Base-by-base conservation (phyloP, 2,329 filamentous ascomycete genomes). In the Beauveria brongniartii region DNA sequence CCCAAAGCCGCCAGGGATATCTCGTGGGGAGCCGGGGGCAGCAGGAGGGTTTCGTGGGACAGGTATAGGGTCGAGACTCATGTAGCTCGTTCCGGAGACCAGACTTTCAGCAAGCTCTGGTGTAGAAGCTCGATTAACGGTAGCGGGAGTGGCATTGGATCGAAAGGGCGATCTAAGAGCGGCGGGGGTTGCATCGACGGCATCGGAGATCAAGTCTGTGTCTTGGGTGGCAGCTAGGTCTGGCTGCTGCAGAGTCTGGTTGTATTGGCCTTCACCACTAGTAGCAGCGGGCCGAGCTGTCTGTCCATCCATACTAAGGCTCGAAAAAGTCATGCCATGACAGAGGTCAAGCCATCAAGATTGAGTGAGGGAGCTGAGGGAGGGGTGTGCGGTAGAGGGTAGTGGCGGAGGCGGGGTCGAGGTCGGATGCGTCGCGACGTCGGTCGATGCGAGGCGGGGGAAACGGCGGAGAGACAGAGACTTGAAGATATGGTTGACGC, bases 1-100 rank as follows among this genome's bases (percentile, higher is more conserved):
- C 34, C 72, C 74, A 59, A 78, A 75, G 16, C 69, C 70, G 18
- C 67, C 69, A 26, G 68, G 70, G 41, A 71, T 69, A 48, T 69
- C 67, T 60, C 68, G 65, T 20, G 72, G 72, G 22, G 72, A 74
- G 61, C 66, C 70, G 57, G 73, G 72, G 63, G 50, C 67, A 34
- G 63, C 66, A 67, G 37, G 67, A 67, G 58, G 66, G 65, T 56
- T 68, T 30, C 40, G 55, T 24, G 43, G 40, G 20, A 53, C n/a
- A 20, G 59, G 28, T 41, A 43, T 40, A 24, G 43, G 30, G n/a
- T 55, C 55, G 34, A 53, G 44, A 24, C 20, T 43, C 52, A 61
- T 61, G 48, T 47, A 59, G 41, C 34, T 43, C 9, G 53, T 47
- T 14, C 50, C 37, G 14, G 55, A 54, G 4, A 48, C 26, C 7